Conservation (phyloP, 2,329 filamentous ascomycete species). For the Sphaerostilbella broomeana region DNA sequence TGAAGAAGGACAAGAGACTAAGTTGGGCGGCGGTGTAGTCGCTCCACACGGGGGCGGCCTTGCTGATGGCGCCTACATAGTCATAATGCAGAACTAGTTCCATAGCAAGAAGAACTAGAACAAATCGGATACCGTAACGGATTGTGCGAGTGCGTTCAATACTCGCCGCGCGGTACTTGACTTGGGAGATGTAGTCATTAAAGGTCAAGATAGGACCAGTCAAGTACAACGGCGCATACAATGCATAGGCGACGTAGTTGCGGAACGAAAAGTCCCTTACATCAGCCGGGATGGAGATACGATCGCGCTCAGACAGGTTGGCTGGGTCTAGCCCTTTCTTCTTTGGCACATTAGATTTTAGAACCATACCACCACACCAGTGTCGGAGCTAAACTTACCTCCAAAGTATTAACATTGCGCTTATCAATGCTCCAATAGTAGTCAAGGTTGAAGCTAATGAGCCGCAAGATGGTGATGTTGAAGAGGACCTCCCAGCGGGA, state of each 20-base stretch:
- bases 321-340: conserved; percentile 94
- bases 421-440: conserved; percentile 84
- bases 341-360: conserved; percentile 64
- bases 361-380: neutral
- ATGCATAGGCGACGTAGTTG: conserved; percentile 81
- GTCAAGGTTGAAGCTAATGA: conserved; percentile 96
- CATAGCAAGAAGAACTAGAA: conserved; percentile 76
- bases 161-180: conserved; percentile 64
- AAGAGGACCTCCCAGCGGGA: conserved; percentile 94
- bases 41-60: conserved; percentile 71
- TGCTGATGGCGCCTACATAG: conserved; percentile 89
- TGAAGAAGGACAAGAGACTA: conserved; percentile 87
- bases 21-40: conserved; percentile 83
- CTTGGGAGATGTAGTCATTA: conserved; percentile 93
- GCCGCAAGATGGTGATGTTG: conserved; percentile 84
- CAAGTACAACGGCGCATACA: conserved; percentile 91
- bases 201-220: conserved; percentile 92
- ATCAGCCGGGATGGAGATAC: conserved; percentile 68
- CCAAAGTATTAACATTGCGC: conserved; percentile 58
- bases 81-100: conserved; percentile 86
- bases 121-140: conserved; percentile 77
- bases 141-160: conserved; percentile 65
- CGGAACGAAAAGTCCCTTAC: conserved; percentile 67
- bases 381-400: conserved; percentile 54
- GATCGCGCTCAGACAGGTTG: conserved; percentile 80